Evolutionary conservation across 2,329 filamentous ascomycete species (phyloP), one percentile per base, ranked within the genome.

Genomic region (Didymella sp.): DNA sequence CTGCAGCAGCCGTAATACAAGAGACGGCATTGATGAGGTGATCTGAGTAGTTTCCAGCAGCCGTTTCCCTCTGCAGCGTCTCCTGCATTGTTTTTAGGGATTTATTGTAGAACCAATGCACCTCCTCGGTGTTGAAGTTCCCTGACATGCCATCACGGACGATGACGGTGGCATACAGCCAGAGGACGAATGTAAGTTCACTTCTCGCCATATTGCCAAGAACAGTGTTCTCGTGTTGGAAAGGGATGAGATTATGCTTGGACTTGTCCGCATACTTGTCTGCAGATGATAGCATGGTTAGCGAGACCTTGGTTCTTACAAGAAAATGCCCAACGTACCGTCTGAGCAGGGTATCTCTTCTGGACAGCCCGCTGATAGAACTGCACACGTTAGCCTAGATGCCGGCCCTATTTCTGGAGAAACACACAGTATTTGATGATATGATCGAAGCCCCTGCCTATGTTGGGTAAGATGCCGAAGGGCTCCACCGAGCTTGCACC

Each of bases 401-500:
- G 31, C 2, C 4, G 11, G n/a, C 1, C 9, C 6, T 6, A 2
- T 6, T 19, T 2, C 13, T 15, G 31, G 13, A n/a, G 9, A 13
- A 12, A 40, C 65, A 56, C 58, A 68, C 63, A 68, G 30, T 61
- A 68, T 19, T 69, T 60, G 24, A 70, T 60, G 15, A 70, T 65
- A 40, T 69, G 67, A 30, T 70, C 64, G 25, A 64, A 60, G 7
- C 66, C 61, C 46, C 62, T 58, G 9, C 66, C 64, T 9, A 69
- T 47, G 15, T 59, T 28, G 5, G 66, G 67, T 2, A 70, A 56
- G 9, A 60, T 41, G 24, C 56, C 56, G 48, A 69, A 70, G 12
- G 67, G 63, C 43, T 69, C 66, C 25, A 60, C 55, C 2, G 40
- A 40, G n/a, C 52, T 41, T 31, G 51, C 45, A 17, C 46, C 52